Conservation (phyloP, 176 grass and related monocot genomes). For the Zea mays region DNA sequence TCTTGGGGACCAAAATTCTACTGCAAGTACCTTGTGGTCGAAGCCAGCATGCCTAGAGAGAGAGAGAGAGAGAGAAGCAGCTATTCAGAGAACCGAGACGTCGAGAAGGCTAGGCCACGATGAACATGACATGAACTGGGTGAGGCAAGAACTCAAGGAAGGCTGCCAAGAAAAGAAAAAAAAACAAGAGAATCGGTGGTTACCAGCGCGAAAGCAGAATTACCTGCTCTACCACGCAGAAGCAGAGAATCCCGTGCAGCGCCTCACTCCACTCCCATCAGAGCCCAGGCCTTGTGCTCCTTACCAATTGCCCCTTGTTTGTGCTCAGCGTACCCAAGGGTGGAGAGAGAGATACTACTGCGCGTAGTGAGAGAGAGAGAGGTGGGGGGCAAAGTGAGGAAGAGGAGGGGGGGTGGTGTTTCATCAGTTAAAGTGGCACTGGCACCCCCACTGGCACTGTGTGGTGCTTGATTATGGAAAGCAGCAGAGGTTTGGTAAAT, state of each 20-base stretch:
- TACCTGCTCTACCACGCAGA: conserved; percentile 31
- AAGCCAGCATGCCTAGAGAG: conserved; percentile 9
- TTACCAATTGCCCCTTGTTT: not conserved
- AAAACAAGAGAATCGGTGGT: not conserved
- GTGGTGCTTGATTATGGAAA: conserved; percentile 57
- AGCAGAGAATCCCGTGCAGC: conserved; percentile 32
- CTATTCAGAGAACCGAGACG: not conserved
- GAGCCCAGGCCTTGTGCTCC: conserved; percentile 31
- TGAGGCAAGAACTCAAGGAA: conserved; percentile 19
- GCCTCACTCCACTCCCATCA: conserved; percentile 12
- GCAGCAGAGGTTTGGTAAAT: conserved; percentile 67
- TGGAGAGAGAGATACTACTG: not conserved
- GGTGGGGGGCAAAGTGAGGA: conserved; percentile 1
- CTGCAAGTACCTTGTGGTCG: not conserved
- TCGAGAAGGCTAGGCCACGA: not conserved
- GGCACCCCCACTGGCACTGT: conserved; percentile 8
- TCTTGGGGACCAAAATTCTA: conserved; percentile 9
- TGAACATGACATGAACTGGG: not conserved
- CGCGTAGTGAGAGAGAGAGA: not conserved
- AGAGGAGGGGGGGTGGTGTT: conserved; percentile 9
- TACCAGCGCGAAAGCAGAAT: not conserved
- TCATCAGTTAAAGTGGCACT: conserved; percentile 59
- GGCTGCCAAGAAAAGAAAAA: not conserved
- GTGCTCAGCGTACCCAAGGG: conserved; percentile 16
- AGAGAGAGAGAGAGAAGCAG: not conserved